Base-by-base conservation (phyloP, 2,329 filamentous ascomycete species). In the Sporothrix phasma region DNA sequence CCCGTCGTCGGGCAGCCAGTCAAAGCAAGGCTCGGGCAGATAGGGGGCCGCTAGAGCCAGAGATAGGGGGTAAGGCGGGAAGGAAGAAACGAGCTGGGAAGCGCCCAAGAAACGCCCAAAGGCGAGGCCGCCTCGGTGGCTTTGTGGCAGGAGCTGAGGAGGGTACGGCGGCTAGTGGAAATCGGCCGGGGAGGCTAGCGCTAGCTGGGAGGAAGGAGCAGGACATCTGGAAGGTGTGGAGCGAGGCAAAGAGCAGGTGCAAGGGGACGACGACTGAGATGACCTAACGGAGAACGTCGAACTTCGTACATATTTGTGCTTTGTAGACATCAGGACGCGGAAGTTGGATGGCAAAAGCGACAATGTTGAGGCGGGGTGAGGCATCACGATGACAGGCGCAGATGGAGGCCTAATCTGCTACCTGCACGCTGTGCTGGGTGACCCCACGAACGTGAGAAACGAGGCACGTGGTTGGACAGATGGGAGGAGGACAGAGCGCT, bases 151-250 rank as follows among this genome's bases (percentile, higher is more conserved):
- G 39, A n/a, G n/a, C n/a, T n/a, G 24, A 41, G 54, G 39, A 46
- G 56, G 39, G 5, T 45, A 59, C 34, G 56, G 56, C 56, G 56
- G 56, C 56, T 59, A 59, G n/a, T n/a, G n/a, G 39, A 45, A 39
- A 24, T 17, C 5, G 24, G 24, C 24, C 39, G 56, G 56, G 53
- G 15, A 46, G 22, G 54, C 54, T 58, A 58, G 54, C 54, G 37
- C 17, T 54, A 54, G 29, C 51, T 26, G 53, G 6, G 19, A 11
- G 51, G 54, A 43, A 58, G 54, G 54, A 58, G 37, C 54, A 43
- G 43, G 54, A 58, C 22, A 58, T n/a, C 29, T 26, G 11, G 37
- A 43, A 29, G 51, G 19, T 29, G 54, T 43, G 54, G 37, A 24
- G 54, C 54, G 13, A 26, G 53, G 19, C 2, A 34, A n/a, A 5